These are phyloP conservation scores for Gleditsia sinensis DNA, from an alignment of 306 rosid genomes.

Conservation along the genomic window DNA sequence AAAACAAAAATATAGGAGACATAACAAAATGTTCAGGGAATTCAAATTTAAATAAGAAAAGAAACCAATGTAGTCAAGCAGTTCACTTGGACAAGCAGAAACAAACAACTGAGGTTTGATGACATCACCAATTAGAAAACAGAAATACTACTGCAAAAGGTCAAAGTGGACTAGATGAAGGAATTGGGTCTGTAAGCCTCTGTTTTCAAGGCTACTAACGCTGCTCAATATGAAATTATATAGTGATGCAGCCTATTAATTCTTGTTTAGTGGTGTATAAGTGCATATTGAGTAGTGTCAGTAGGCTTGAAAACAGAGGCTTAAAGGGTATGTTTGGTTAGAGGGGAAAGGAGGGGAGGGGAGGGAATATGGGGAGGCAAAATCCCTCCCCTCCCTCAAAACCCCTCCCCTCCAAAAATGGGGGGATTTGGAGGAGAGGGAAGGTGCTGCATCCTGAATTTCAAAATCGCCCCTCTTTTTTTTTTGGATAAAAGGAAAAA, in stretches of 20 bases:
- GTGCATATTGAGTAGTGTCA: too few species aligned
- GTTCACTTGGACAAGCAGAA: neutral
- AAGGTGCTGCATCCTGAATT: too few species aligned
- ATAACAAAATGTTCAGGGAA: neutral
- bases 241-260: neutral
- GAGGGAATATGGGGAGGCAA: too few species aligned
- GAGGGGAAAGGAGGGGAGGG: too few species aligned
- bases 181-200: neutral
- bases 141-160: neutral
- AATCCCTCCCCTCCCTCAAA: too few species aligned
- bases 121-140: neutral
- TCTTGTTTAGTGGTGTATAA: neutral
- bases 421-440: too few species aligned
- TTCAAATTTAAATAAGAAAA: neutral
- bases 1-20: constrained; percentile 5
- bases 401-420: too few species aligned
- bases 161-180: constrained; percentile 2
- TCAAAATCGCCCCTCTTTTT: too few species aligned
- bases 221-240: neutral
- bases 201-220: constrained; percentile 20
- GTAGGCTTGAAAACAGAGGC: too few species aligned
- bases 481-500: too few species aligned
- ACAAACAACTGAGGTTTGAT: neutral
- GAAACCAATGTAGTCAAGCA: neutral
- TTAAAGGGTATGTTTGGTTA: too few species aligned